phyloP scores from a whole-genome alignment of 1,284 basidiomycete species.

The Sphaerobolus stellatus region DNA sequence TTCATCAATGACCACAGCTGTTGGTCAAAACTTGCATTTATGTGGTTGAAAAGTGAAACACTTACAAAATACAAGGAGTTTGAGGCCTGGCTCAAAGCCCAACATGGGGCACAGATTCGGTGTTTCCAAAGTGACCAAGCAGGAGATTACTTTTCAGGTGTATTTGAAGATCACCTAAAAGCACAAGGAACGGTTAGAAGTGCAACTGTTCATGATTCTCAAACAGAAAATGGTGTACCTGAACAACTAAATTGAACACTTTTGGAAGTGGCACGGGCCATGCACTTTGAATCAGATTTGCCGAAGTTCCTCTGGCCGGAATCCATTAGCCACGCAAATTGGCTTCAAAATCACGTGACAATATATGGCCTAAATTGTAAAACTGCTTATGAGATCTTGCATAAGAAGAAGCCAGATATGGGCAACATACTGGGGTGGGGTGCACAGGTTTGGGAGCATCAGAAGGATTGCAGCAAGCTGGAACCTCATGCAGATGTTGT shows the following conservation, averaged over 20 bases:
- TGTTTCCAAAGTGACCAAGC: conserved; percentile 36
- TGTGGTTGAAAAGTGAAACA: conserved; percentile 19
- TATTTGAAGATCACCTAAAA: conserved; percentile 18
- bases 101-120: conserved; percentile 26
- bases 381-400: not conserved
- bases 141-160: too few species aligned
- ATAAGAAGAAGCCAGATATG: too few species aligned
- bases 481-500: not conserved
- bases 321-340: conserved; percentile 18
- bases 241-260: conserved; percentile 27
- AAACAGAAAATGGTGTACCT: conserved; percentile 29
- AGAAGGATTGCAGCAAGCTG: not conserved
- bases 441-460: not conserved
- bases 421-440: conserved; percentile 4
- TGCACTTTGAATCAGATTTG: conserved; percentile 20
- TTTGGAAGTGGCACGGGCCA: conserved; percentile 22
- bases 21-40: conserved; percentile 11
- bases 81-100: conserved; percentile 14
- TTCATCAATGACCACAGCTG: conserved; percentile 22
- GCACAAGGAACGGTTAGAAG: conserved; percentile 27
- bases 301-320: conserved; percentile 26
- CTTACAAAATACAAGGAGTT: conserved; percentile 16
- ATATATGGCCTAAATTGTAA: not conserved
- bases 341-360: not conserved
- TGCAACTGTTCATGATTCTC: conserved; percentile 38